These are phyloP conservation scores for Hymenoscyphus linearis DNA, from an alignment of 2,329 filamentous ascomycete species.

Conservation along the genomic window DNA sequence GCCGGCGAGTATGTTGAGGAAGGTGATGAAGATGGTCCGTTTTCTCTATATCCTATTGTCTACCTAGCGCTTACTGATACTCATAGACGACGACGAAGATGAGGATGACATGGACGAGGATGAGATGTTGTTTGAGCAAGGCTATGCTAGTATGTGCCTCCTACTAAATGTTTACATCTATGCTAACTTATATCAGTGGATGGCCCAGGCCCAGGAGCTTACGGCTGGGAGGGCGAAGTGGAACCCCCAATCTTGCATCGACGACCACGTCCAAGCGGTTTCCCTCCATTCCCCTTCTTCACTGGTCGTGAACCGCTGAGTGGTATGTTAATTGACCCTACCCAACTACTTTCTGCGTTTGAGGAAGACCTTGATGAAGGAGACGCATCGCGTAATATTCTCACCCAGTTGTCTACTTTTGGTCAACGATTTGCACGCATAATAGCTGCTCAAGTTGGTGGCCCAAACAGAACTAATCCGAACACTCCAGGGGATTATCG, in stretches of 20 bases:
- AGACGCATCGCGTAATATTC: background rate
- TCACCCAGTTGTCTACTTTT: background rate
- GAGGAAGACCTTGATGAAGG: background rate
- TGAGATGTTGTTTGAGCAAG: conserved; percentile 56
- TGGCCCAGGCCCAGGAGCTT: conserved; percentile 32
- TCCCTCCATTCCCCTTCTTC: conserved; percentile 60
- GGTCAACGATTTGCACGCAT: background rate
- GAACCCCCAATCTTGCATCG: conserved; percentile 44
- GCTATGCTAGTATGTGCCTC: conserved; percentile 48
- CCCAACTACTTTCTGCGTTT: background rate
- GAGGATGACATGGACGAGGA: conserved; percentile 65
- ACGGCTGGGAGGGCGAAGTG: conserved; percentile 54
- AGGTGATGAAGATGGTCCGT: conserved; percentile 54
- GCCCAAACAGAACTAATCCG: conserved; percentile 27
- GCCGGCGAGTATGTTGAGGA: conserved; percentile 48
- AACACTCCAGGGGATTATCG: conserved; percentile 30
- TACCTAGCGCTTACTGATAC: conserved; percentile 22
- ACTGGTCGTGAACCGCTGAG: conserved; percentile 49
- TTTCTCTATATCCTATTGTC: background rate
- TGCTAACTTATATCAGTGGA: conserved; percentile 13
- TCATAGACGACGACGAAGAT: conserved; percentile 60
- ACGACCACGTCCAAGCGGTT: conserved; percentile 46
- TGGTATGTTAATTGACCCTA: conserved; percentile 36
- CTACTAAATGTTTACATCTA: too few species aligned
- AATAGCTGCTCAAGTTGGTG: background rate